Conservation (phyloP, 208 protist species). For the Trypanosoma congolense region DNA sequence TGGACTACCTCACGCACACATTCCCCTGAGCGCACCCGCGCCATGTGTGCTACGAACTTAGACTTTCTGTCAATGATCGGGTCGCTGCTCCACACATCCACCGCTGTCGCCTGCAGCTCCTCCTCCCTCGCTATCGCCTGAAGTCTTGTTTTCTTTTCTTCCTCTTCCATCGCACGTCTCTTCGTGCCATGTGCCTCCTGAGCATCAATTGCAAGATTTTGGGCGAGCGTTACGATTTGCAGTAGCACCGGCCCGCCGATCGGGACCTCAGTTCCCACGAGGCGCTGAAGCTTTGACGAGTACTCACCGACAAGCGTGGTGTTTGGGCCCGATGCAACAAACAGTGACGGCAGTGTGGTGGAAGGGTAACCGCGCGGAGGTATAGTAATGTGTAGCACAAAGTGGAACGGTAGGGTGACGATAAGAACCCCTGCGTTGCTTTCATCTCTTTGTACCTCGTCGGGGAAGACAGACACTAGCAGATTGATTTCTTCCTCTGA, state of each 20-base stretch:
- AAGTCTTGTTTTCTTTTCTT: conserved; percentile 20
- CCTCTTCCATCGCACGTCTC: conserved; percentile 1
- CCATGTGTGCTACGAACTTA: conserved; percentile 86
- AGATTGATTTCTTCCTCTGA: conserved; percentile 67
- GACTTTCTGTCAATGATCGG: conserved; percentile 78
- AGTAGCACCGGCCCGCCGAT: conserved; percentile 59
- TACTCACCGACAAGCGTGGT: conserved; percentile 40
- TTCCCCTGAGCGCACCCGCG: conserved; percentile 40
- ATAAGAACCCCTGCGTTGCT: conserved; percentile 26
- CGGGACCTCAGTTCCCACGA: conserved; percentile 47
- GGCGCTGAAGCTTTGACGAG: conserved; percentile 26
- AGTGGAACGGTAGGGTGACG: conserved; percentile 53
- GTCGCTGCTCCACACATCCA: conserved; percentile 47
- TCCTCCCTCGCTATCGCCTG: conserved; percentile 4
- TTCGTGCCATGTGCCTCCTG: conserved; percentile 29
- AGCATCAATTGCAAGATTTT: conserved; percentile 49
- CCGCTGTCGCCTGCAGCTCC: conserved; percentile 7
- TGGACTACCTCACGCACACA: conserved; percentile 51
- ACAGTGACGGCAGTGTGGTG: conserved; percentile 47
- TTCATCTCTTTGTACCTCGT: conserved; percentile 43
- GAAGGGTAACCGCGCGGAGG: conserved; percentile 62
- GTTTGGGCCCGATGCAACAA: conserved; percentile 52
- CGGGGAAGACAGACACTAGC: conserved; percentile 60
- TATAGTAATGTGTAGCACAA: conserved; percentile 63
- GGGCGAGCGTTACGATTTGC: conserved; percentile 42